Percentiles rank a stretch among this genome's conserved stretches.
Conservation (phyloP, 768 basidiomycete genomes). For the Royoungia palumana region DNA sequence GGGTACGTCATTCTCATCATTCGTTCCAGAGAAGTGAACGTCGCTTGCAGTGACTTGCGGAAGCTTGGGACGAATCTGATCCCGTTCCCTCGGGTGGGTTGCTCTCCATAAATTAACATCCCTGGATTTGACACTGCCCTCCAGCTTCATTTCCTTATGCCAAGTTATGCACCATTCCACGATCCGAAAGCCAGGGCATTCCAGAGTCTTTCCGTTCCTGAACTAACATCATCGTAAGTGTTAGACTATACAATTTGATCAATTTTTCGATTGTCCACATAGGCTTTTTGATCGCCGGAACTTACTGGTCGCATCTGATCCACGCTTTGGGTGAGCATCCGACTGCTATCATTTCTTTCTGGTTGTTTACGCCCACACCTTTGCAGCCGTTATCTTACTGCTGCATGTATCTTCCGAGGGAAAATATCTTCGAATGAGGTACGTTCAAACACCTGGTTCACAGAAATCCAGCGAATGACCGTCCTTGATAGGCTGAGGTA, state of each 20-base stretch:
- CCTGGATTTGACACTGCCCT: slow-evolving; percentile 2
- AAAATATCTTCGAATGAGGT: slow-evolving; percentile 79
- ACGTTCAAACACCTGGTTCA: slow-evolving; percentile 25
- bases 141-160: slow-evolving; percentile 94
- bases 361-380: not conserved
- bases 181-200: slow-evolving; percentile 61
- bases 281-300: slow-evolving; percentile 81
- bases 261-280: not conserved
- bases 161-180: slow-evolving; percentile 89
- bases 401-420: slow-evolving; percentile 85
- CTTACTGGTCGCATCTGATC: slow-evolving; percentile 79
- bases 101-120: not conserved
- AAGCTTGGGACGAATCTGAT: slow-evolving; percentile 93
- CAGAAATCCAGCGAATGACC: not conserved
- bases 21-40: slow-evolving; percentile 3
- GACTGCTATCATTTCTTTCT: not conserved
- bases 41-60: slow-evolving; percentile 61
- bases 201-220: slow-evolving; percentile 57
- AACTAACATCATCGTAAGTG: slow-evolving; percentile 71
- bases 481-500: slow-evolving; percentile 49
- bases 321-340: slow-evolving; percentile 58
- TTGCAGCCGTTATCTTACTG: slow-evolving; percentile 76
- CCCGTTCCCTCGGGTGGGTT: slow-evolving; percentile 87
- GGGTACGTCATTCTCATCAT: slow-evolving; percentile 46
- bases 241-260: not conserved